A percentile compares a stretch with the other conserved stretches of the same genome.
phyloP scores from a whole-genome alignment of 2,329 filamentous ascomycete genomes.

The Chaetothyriales sp. region DNA sequence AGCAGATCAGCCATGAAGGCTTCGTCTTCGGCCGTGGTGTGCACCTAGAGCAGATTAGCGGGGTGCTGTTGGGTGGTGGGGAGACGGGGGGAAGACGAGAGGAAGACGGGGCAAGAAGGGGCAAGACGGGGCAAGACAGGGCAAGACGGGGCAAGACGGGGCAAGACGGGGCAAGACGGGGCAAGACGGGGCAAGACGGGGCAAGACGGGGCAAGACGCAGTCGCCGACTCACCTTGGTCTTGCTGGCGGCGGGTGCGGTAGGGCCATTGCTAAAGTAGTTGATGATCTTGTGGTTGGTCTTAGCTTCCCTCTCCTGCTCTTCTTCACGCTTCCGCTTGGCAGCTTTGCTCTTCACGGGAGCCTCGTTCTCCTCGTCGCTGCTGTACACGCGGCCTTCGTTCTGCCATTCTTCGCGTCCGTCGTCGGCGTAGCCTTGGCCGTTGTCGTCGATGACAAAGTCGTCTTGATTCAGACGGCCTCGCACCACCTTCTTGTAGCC shows the following conservation, averaged over 20 bases:
- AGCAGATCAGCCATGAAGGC: constrained; percentile 76
- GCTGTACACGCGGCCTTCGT: constrained; percentile 49
- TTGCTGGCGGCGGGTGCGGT: constrained; percentile 55
- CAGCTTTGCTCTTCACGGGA: constrained; percentile 45
- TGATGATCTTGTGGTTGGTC: constrained; percentile 81
- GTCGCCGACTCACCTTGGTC: constrained; percentile 52
- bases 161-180: too few relatives aligned
- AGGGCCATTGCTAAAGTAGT: constrained; percentile 77
- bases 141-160: too few relatives aligned
- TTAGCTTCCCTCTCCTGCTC: constrained; percentile 74
- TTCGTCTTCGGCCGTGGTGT: constrained; percentile 71
- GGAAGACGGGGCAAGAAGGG: too few relatives aligned
- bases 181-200: too few relatives aligned
- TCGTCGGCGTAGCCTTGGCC: constrained; percentile 94
- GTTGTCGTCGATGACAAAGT: constrained; percentile 98
- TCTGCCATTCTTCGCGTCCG: constrained; percentile 86
- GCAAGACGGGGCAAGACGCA: neutral
- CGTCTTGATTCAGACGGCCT: constrained; percentile 76
- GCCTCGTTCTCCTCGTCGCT: constrained; percentile 62
- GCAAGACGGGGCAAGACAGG: too few relatives aligned
- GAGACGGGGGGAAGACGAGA: neutral
- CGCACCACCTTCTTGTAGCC: constrained; percentile 94
- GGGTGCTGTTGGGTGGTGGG: neutral
- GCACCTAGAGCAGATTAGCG: constrained; percentile 10
- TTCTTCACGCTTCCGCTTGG: constrained; percentile 77